These are phyloP conservation scores for Leishmania lainsoni DNA, from an alignment of 208 protist species.

Conservation along the genomic window DNA sequence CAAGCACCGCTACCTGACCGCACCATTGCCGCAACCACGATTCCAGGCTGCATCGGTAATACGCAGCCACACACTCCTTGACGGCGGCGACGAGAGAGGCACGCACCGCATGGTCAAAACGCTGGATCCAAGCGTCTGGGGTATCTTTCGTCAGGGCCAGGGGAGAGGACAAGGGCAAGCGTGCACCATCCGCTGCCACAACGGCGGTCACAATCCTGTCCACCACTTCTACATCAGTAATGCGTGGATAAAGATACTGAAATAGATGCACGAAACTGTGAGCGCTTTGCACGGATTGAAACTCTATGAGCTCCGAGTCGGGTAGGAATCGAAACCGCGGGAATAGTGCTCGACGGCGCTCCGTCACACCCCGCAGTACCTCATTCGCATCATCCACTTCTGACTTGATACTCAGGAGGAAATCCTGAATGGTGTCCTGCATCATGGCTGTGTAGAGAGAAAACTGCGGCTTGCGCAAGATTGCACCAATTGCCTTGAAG, in stretches of 20 bases:
- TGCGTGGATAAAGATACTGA: slow-evolving; percentile 65
- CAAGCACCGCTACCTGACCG: slow-evolving; percentile 67
- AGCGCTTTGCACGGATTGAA: slow-evolving; percentile 66
- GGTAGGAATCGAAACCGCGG: slow-evolving; percentile 95
- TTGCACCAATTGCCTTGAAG: slow-evolving; percentile 39
- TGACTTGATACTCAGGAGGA: slow-evolving; percentile 82
- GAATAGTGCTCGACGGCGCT: slow-evolving; percentile 90
- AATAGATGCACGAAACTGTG: slow-evolving; percentile 51
- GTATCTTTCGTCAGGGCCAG: slow-evolving; percentile 49
- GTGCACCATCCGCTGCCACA: slow-evolving; percentile 54
- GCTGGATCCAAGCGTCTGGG: slow-evolving; percentile 68
- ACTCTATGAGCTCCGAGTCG: slow-evolving; percentile 76
- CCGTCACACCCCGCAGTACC: slow-evolving; percentile 88
- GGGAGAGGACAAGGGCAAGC: slow-evolving; percentile 38
- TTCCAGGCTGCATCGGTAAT: slow-evolving; percentile 40
- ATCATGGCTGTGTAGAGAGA: slow-evolving; percentile 92
- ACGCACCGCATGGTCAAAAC: slow-evolving; percentile 60
- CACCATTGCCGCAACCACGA: slow-evolving; percentile 69
- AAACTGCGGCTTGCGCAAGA: slow-evolving; percentile 75
- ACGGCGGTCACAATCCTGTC: slow-evolving; percentile 45
- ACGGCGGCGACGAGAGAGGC: slow-evolving; percentile 60
- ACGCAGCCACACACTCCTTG: slow-evolving; percentile 41
- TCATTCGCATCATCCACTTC: slow-evolving; percentile 90
- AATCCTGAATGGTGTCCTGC: slow-evolving; percentile 92
- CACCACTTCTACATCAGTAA: slow-evolving; percentile 49